A percentile compares a stretch with the other conserved stretches of the same genome.
These are phyloP conservation scores for Fusarium austroafricanum DNA, from an alignment of 2,329 filamentous ascomycete species.

Conservation along the genomic window DNA sequence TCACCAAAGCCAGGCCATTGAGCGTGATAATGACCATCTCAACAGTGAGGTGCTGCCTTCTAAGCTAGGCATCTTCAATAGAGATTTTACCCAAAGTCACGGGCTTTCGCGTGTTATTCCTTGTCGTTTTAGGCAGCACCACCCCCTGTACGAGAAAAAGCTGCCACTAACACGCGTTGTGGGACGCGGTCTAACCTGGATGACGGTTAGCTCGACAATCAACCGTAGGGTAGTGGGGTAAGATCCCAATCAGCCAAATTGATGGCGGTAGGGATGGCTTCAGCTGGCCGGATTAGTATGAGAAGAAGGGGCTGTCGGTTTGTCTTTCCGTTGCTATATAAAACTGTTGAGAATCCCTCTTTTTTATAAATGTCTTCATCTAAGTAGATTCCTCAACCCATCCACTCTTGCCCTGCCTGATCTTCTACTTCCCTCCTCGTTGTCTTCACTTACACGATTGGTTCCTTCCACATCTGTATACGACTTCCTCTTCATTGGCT, in stretches of 20 bases:
- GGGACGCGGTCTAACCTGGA: conserved; percentile 24
- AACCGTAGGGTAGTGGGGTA: conserved; percentile 19
- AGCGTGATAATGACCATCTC: conserved; percentile 19
- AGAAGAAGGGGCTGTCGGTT: not conserved
- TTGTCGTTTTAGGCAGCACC: conserved; percentile 42
- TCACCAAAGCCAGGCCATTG: conserved; percentile 12
- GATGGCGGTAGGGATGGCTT: conserved; percentile 29
- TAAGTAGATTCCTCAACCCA: not conserved
- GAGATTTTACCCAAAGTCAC: conserved; percentile 27
- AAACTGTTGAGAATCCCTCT: conserved; percentile 21
- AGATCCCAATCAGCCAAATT: not conserved
- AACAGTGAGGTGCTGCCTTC: not conserved
- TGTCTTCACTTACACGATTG: not conserved
- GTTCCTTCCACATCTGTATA: not conserved
- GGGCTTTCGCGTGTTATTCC: conserved; percentile 41
- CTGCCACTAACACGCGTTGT: conserved; percentile 22
- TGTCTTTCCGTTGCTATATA: conserved; percentile 31
- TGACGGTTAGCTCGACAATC: conserved; percentile 13
- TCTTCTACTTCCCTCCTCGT: not conserved
- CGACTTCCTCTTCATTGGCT: not conserved
- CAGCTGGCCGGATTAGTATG: conserved; percentile 6
- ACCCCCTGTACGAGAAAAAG: conserved; percentile 16
- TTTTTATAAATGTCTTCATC: not conserved
- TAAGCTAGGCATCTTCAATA: conserved; percentile 34
- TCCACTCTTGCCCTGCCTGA: not conserved